These are phyloP conservation scores for Mortierella alpina DNA, from an alignment of 192 early-diverging fungal genomes.

Conservation along the genomic window DNA sequence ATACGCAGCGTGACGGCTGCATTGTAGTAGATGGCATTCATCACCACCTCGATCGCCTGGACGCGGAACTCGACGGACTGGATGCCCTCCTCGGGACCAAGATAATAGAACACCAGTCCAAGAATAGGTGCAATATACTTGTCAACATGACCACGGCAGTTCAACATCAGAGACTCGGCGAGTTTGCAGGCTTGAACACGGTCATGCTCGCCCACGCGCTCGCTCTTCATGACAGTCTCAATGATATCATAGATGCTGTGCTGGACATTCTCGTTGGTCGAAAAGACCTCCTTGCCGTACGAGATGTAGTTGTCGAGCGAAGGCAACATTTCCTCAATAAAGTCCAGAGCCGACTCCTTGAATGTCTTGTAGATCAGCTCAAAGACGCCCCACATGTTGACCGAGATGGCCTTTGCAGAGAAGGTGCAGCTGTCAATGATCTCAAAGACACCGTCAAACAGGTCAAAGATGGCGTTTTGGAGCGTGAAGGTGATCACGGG, in stretches of 20 bases:
- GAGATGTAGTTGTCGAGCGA: conserved; percentile 92
- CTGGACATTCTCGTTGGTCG: conserved; percentile 73
- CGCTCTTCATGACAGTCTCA: conserved; percentile 84
- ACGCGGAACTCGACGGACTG: conserved; percentile 78
- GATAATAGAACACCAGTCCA: conserved; percentile 71
- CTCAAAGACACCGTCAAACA: conserved; percentile 90
- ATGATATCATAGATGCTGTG: conserved; percentile 86
- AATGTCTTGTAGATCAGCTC: conserved; percentile 81
- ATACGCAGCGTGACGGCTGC: conserved; percentile 77
- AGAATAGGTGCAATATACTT: conserved; percentile 79
- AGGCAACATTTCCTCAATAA: conserved; percentile 92
- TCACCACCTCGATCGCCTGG: conserved; percentile 80
- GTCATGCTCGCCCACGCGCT: conserved; percentile 79
- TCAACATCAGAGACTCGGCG: conserved; percentile 85
- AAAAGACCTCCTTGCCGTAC: conserved; percentile 85
- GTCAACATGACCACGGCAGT: conserved; percentile 87
- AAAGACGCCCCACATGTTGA: conserved; percentile 87
- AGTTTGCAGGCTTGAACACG: conserved; percentile 87
- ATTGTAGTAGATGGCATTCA: conserved; percentile 93
- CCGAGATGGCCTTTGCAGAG: conserved; percentile 84
- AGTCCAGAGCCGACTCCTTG: conserved; percentile 85
- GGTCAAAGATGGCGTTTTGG: conserved; percentile 79
- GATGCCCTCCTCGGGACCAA: conserved; percentile 69
- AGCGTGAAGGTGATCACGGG: conserved; percentile 85
- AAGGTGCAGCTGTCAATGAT: conserved; percentile 91